Evolutionary conservation across 352 stramenopile species (phyloP), one percentile per base, ranked within the genome.

Genomic region (Globisporangium okanoganense): DNA sequence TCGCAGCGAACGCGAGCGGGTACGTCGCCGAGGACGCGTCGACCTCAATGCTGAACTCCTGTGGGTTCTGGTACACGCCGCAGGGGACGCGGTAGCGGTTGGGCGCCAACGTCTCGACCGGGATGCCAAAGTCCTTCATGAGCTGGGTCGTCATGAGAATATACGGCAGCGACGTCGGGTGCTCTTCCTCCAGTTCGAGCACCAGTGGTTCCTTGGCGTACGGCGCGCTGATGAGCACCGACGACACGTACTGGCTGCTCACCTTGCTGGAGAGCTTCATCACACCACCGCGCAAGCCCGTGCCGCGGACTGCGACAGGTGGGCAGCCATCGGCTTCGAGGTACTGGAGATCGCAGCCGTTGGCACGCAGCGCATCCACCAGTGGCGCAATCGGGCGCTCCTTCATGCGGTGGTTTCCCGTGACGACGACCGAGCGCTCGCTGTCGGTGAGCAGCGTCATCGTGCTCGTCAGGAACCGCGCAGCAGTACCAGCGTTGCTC

Each of bases 21-120:
- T 99, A 99, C 54, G 87, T 98, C 16, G 97, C 96, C 2, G 90
- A 98, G 61, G 89, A 98, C 18, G 96, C 96, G 76, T 99, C 97
- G 20, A 98, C 96, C 65, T 99, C 96, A 31, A 99, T 74, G 43
- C 76, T 85, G 20, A 90, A 78, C 45, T 82, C 73, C 20, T 65
- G 52, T 6, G 82, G 82, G 63, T 94, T 94, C 60, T 71, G 55
- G 65, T 94, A 94, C 27, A 81, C 73, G n/a, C 82, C 79, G 31
- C 73, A 85, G 1, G 82, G 80, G n/a, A 92, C 75, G 56, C 75
- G 70, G 68, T 91, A 92, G 53, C 75, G 77, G 65, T 94, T 94
- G 38, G 79, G 68, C 24, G 80, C 81, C 49, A 92, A 66, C n/a
- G 97, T 97, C 61, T 97, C 75, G 9, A 99, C 95, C 16, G 84